These are phyloP conservation scores for Lipomyces sp. DNA, from an alignment of 805 yeast genomes.

Conservation along the genomic window DNA sequence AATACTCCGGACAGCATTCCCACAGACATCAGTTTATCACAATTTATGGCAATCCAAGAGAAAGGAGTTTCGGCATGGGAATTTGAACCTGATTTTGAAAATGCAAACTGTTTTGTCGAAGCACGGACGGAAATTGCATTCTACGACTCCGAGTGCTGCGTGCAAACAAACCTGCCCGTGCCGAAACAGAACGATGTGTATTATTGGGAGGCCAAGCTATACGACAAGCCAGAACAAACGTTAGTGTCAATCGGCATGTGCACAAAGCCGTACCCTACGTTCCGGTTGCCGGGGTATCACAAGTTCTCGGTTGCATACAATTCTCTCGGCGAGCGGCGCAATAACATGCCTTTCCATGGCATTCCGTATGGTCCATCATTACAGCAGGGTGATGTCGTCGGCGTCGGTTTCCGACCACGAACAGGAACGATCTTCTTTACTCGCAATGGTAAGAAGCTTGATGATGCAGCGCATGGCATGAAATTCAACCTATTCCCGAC, in stretches of 20 bases:
- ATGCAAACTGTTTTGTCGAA: slow-evolving; percentile 64
- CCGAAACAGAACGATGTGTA: slow-evolving; percentile 83
- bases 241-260: slow-evolving; percentile 75
- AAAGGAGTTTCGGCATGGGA: slow-evolving; percentile 92
- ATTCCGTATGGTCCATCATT: slow-evolving; percentile 61
- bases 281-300: slow-evolving; percentile 91
- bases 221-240: slow-evolving; percentile 60
- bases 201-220: slow-evolving; percentile 86
- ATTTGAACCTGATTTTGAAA: slow-evolving; percentile 57
- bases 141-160: slow-evolving; percentile 63
- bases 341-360: slow-evolving; percentile 74
- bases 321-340: slow-evolving; percentile 77
- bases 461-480: slow-evolving; percentile 75
- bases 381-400: slow-evolving; percentile 87
- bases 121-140: slow-evolving; percentile 63
- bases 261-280: slow-evolving; percentile 89
- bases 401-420: slow-evolving; percentile 83
- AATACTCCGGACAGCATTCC: slow-evolving; percentile 52
- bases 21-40: slow-evolving; percentile 57
- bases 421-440: slow-evolving; percentile 91
- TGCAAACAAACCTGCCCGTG: slow-evolving; percentile 82
- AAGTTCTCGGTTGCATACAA: slow-evolving; percentile 85
- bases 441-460: slow-evolving; percentile 89
- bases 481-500: slow-evolving; percentile 81
- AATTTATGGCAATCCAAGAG: slow-evolving; percentile 72